Evolutionary conservation across 1,284 basidiomycete species (phyloP).

Genomic region (Irpex lacteus): DNA sequence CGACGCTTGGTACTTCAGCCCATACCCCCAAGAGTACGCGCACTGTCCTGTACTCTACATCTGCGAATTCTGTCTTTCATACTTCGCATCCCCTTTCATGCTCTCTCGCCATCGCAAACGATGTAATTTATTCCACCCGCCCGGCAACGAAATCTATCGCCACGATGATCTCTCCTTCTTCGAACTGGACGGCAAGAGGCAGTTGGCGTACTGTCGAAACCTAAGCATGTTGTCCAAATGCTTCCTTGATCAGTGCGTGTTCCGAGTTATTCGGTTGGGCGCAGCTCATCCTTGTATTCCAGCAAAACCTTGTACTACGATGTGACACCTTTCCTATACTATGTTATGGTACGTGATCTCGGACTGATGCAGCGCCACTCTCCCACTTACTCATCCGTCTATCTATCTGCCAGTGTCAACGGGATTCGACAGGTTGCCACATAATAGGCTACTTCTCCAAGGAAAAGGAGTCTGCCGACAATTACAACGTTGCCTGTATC

Average conservation of each 20-base stretch:
- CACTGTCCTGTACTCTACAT: slow-evolving; percentile 94
- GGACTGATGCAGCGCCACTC: slow-evolving; percentile 6
- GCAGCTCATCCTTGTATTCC: slow-evolving; percentile 25
- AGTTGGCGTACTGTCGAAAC: slow-evolving; percentile 97
- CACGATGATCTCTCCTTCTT: slow-evolving; percentile 97
- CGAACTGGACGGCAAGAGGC: slow-evolving; percentile 96
- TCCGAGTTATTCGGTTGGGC: slow-evolving; percentile 1
- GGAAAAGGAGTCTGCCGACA: slow-evolving; percentile 97
- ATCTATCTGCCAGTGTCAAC: slow-evolving; percentile 56
- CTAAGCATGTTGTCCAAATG: slow-evolving; percentile 96
- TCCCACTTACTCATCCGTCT: slow-evolving; percentile 1
- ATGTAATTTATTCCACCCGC: slow-evolving; percentile 93
- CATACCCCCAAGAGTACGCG: slow-evolving; percentile 97
- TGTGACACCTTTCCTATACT: slow-evolving; percentile 99
- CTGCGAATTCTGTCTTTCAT: slow-evolving; percentile 97
- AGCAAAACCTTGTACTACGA: slow-evolving; percentile 99
- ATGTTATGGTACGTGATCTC: slow-evolving; percentile 79
- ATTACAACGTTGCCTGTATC: slow-evolving; percentile 99
- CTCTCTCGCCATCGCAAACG: slow-evolving; percentile 87
- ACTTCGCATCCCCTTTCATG: slow-evolving; percentile 87
- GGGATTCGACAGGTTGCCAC: slow-evolving; percentile 91
- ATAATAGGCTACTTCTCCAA: slow-evolving; percentile 99
- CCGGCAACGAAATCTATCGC: slow-evolving; percentile 99
- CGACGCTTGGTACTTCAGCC: slow-evolving; percentile 99
- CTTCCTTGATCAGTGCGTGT: slow-evolving; percentile 89